phyloP scores from a whole-genome alignment of 1,284 basidiomycete species.

The Nidula niveotomentosa region DNA sequence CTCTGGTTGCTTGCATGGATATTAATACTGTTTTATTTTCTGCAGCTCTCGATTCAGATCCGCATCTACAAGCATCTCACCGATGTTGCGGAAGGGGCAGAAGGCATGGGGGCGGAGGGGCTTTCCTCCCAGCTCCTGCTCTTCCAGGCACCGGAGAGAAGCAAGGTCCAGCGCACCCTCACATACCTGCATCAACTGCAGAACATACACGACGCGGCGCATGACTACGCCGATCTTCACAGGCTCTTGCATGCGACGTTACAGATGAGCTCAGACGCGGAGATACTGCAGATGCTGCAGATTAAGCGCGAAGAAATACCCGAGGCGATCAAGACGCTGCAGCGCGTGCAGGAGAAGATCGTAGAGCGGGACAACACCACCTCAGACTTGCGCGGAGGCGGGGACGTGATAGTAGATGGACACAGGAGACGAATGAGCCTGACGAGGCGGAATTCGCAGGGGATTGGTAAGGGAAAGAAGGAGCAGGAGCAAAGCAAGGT shows the following conservation, averaged over 20 bases:
- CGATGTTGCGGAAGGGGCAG: too few relatives aligned
- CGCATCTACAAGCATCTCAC: slow-evolving; percentile 49
- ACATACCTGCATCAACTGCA: slow-evolving; percentile 30
- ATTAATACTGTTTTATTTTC: background rate
- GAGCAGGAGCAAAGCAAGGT: slow-evolving; percentile 2
- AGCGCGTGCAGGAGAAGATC: slow-evolving; percentile 61
- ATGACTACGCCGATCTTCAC: slow-evolving; percentile 58
- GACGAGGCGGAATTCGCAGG: slow-evolving; percentile 9
- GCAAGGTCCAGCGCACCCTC: too few relatives aligned
- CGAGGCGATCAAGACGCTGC: slow-evolving; percentile 77
- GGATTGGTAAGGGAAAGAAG: too few relatives aligned
- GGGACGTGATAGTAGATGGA: background rate
- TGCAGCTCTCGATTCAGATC: slow-evolving; percentile 52
- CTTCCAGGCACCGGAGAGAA: too few relatives aligned
- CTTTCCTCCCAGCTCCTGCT: too few relatives aligned
- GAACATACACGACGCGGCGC: slow-evolving; percentile 50
- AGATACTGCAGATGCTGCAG: slow-evolving; percentile 64
- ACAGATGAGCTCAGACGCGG: slow-evolving; percentile 55
- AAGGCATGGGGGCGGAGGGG: too few relatives aligned
- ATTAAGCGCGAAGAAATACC: slow-evolving; percentile 70
- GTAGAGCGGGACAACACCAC: slow-evolving; percentile 30
- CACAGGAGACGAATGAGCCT: slow-evolving; percentile 19
- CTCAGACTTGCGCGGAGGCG: background rate
- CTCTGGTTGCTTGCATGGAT: slow-evolving; percentile 3
- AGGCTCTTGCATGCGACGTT: slow-evolving; percentile 59